Conservation (phyloP, 2,329 filamentous ascomycete genomes). For the Fonsecaea nubica region DNA sequence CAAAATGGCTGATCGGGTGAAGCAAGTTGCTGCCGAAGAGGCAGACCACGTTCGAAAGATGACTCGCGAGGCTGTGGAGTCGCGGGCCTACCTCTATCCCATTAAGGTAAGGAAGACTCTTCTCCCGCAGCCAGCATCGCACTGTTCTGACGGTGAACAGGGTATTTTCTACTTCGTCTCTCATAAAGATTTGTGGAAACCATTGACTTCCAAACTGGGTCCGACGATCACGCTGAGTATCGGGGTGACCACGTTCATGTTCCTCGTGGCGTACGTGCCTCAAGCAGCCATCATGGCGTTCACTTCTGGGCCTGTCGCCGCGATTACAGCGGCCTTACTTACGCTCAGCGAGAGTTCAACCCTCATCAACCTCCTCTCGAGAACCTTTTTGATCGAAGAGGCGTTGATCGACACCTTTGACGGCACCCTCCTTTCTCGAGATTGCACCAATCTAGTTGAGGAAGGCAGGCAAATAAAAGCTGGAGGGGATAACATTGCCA, state of each 20-base stretch:
- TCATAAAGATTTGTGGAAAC: slow-evolving; percentile 65
- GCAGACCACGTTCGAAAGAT: slow-evolving; percentile 69
- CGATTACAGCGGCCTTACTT: slow-evolving; percentile 66
- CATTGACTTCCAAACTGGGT: slow-evolving; percentile 62
- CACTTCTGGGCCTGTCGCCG: slow-evolving; percentile 77
- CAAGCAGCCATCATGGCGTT: slow-evolving; percentile 83
- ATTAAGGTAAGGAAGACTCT: slow-evolving; percentile 63
- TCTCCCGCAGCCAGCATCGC: neutral
- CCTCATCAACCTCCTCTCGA: slow-evolving; percentile 61
- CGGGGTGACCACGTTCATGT: slow-evolving; percentile 79
- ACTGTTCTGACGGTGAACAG: slow-evolving; percentile 45
- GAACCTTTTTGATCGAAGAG: slow-evolving; percentile 79
- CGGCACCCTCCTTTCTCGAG: slow-evolving; percentile 65
- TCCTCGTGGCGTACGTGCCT: slow-evolving; percentile 83
- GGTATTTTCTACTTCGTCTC: slow-evolving; percentile 66
- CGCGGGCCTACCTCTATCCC: slow-evolving; percentile 84
- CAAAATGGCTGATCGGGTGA: slow-evolving; percentile 55
- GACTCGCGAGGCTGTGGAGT: slow-evolving; percentile 72
- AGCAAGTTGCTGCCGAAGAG: slow-evolving; percentile 70
- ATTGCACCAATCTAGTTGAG: slow-evolving; percentile 68
- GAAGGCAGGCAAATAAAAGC: slow-evolving; percentile 75
- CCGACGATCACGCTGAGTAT: slow-evolving; percentile 73
- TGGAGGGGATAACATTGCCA: slow-evolving; percentile 58
- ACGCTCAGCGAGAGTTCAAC: slow-evolving; percentile 64
- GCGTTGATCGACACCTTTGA: slow-evolving; percentile 90